phyloP scores from a whole-genome alignment of 176 grass and related monocot species.

The Neostapfia colusana region DNA sequence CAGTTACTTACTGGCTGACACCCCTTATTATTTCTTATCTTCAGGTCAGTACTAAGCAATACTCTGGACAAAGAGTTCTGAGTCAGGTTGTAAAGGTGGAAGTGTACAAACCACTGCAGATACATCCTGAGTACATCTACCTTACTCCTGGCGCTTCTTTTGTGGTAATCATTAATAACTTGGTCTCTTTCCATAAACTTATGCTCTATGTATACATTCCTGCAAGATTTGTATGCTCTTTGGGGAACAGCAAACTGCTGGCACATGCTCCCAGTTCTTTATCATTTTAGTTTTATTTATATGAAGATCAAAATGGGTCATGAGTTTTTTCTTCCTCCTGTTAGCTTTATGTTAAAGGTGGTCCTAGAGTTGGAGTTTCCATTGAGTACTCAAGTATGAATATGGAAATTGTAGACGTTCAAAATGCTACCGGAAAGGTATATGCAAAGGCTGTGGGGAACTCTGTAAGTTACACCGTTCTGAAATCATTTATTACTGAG shows the following conservation, averaged over 20 bases:
- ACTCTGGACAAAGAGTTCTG: constrained; percentile 66
- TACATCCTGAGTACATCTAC: constrained; percentile 90
- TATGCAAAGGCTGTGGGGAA: constrained; percentile 77
- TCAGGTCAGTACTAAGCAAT: constrained; percentile 80
- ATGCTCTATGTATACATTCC: constrained; percentile 16
- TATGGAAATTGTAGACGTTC: constrained; percentile 51
- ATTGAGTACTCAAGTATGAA: constrained; percentile 72
- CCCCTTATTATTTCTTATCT: constrained; percentile 38
- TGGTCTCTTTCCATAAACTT: background rate
- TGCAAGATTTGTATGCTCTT: constrained; percentile 2
- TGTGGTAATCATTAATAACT: constrained; percentile 69
- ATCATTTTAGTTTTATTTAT: constrained; percentile 15
- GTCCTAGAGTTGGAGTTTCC: constrained; percentile 78
- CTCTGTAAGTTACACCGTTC: constrained; percentile 64
- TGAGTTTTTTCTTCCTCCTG: constrained; percentile 35
- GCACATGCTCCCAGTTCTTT: constrained; percentile 7
- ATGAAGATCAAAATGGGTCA: background rate
- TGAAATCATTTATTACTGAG: constrained; percentile 1
- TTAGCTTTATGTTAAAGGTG: constrained; percentile 84
- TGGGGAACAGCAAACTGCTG: constrained; percentile 1
- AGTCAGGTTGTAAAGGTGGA: constrained; percentile 93
- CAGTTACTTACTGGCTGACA: constrained; percentile 22
- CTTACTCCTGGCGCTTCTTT: constrained; percentile 88
- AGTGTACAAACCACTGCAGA: constrained; percentile 76
- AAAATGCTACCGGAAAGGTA: constrained; percentile 70